Conservation (phyloP, 2,329 filamentous ascomycete species). For the Sporothrix pallida region DNA sequence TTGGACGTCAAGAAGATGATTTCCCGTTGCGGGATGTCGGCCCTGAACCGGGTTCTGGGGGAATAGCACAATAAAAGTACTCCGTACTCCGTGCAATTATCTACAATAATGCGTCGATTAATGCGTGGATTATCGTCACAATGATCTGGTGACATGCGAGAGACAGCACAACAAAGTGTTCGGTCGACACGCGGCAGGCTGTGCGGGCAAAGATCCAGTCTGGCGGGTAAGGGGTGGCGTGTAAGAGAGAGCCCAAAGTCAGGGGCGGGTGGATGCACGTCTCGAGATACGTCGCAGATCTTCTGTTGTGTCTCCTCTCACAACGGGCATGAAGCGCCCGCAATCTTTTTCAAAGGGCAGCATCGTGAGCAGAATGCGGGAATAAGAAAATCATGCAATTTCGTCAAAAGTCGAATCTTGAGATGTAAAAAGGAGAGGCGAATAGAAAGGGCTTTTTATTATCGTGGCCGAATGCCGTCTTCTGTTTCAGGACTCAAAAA, state of each 20-base stretch:
- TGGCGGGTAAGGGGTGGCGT: conserved; percentile 1
- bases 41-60: conserved; percentile 20
- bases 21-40: not conserved
- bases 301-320: conserved; percentile 1
- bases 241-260: not conserved
- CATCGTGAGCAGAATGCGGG: not conserved
- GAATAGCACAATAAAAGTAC: not conserved
- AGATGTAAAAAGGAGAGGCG: not conserved
- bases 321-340: conserved; percentile 11
- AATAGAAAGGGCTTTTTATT: not conserved
- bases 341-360: not conserved
- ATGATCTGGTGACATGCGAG: not conserved
- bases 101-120: not conserved
- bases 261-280: conserved; percentile 28
- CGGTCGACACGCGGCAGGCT: conserved; percentile 7
- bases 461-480: not conserved
- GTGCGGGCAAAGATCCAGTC: not conserved
- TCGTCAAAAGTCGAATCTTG: not conserved
- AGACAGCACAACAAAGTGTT: not conserved
- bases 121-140: not conserved
- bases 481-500: not conserved
- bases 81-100: too few relatives aligned
- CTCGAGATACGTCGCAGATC: conserved; percentile 36
- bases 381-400: not conserved
- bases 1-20: not conserved